Conservation (phyloP, 495 filamentous ascomycete species). For the Tuber melanosporum region DNA sequence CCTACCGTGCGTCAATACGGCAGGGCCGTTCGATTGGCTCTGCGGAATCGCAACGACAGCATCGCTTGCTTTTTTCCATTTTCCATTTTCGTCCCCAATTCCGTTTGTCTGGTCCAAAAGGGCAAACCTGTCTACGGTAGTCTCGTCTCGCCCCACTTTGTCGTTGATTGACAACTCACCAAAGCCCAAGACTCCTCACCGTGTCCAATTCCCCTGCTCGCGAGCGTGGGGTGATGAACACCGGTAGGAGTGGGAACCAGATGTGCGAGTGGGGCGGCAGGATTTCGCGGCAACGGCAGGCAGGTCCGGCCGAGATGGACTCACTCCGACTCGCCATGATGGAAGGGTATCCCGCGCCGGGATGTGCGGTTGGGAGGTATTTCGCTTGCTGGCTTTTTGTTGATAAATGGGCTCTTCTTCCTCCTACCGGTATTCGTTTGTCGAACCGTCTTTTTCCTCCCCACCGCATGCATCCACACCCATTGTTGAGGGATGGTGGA, state of each 20-base stretch:
- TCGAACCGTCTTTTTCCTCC: not conserved
- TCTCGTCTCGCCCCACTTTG: not conserved
- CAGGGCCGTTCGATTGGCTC: not conserved
- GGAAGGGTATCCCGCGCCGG: not conserved
- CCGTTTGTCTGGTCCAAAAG: not conserved
- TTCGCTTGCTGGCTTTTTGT: not conserved
- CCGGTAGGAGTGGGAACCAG: not conserved
- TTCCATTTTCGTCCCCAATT: not conserved
- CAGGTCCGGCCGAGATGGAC: not conserved
- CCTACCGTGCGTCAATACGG: not conserved
- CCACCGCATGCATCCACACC: not conserved
- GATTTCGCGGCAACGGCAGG: not conserved
- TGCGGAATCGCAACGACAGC: not conserved
- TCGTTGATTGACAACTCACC: not conserved
- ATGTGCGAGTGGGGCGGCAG: not conserved
- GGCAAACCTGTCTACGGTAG: not conserved
- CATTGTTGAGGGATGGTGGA: not conserved
- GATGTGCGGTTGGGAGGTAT: not conserved
- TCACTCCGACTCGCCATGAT: not conserved
- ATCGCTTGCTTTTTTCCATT: not conserved
- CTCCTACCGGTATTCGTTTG: not conserved
- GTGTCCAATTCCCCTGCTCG: not conserved
- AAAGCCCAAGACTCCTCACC: not conserved
- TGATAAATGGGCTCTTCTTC: not conserved
- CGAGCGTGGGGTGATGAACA: not conserved